Evolutionary conservation across 2,329 filamentous ascomycete species (phyloP).

Genomic region (Escovopsis sp.): DNA sequence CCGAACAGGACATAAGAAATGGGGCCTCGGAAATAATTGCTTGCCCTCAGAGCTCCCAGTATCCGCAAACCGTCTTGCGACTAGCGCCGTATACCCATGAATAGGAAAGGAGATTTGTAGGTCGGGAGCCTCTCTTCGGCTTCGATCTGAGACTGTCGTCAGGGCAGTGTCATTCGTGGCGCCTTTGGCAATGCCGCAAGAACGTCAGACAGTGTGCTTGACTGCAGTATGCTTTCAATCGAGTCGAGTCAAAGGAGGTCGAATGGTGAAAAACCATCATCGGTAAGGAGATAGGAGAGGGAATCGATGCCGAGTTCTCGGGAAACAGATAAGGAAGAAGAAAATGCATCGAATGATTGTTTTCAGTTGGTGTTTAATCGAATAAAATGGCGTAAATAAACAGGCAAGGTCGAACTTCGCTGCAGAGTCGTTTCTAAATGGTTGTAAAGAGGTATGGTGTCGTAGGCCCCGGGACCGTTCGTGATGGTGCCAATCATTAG

Average conservation of each 20-base stretch:
- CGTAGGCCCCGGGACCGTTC: conserved; percentile 4
- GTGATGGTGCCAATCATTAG: conserved; percentile 5
- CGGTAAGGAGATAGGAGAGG: background rate
- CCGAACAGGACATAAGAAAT: too few species aligned
- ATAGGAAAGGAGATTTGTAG: conserved; percentile 6
- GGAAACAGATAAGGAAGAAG: background rate
- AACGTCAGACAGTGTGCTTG: background rate
- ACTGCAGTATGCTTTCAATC: conserved; percentile 1
- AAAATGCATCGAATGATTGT: conserved; percentile 5
- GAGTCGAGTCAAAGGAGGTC: too few species aligned
- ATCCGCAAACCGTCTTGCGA: conserved; percentile 10
- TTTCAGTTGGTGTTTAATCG: conserved; percentile 4
- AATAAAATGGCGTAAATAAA: conserved; percentile 5
- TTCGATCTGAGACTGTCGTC: background rate
- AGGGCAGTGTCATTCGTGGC: too few species aligned
- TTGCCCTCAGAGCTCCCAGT: background rate
- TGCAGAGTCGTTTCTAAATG: conserved; percentile 20
- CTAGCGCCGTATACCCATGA: conserved; percentile 15
- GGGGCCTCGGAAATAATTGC: too few species aligned
- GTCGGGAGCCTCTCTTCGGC: background rate
- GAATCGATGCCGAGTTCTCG: background rate
- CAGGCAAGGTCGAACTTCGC: conserved; percentile 11
- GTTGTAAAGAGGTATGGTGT: conserved; percentile 10
- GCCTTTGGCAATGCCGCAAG: too few species aligned
- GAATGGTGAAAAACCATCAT: too few species aligned